Evolutionary conservation across 2,329 filamentous ascomycete genomes (phyloP).

Genomic region (Diaporthe capsici): DNA sequence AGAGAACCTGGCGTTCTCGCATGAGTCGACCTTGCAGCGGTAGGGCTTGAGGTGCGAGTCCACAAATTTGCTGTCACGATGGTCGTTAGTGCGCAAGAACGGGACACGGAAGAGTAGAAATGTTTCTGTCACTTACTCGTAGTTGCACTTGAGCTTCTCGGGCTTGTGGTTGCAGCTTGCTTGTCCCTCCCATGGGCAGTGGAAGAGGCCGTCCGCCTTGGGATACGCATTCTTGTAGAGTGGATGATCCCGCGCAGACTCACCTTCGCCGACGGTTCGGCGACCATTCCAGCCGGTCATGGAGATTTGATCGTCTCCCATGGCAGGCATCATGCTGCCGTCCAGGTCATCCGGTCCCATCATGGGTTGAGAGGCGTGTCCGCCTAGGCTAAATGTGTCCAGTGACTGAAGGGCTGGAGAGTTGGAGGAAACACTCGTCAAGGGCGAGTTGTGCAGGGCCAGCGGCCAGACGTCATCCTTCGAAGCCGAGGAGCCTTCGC

Average conservation of each 20-base stretch:
- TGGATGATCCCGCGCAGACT: conserved; percentile 75
- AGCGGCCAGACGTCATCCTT: conserved; percentile 65
- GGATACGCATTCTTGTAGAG: conserved; percentile 78
- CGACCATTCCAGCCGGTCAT: conserved; percentile 60
- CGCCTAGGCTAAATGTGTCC: conserved; percentile 39
- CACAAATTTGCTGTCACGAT: conserved; percentile 84
- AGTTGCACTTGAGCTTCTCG: conserved; percentile 98
- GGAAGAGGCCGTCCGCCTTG: conserved; percentile 84
- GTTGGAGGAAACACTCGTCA: conserved; percentile 51
- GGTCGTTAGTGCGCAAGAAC: conserved; percentile 41
- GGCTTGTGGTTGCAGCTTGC: conserved; percentile 86
- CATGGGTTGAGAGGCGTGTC: conserved; percentile 49
- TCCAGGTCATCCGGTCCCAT: conserved; percentile 56
- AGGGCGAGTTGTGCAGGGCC: conserved; percentile 57
- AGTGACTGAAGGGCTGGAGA: conserved; percentile 37
- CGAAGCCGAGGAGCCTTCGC: conserved; percentile 67
- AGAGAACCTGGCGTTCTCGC: conserved; percentile 90
- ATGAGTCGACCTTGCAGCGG: conserved; percentile 88
- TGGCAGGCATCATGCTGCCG: conserved; percentile 51
- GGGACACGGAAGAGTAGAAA: neutral
- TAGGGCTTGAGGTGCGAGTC: conserved; percentile 98
- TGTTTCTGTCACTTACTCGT: conserved; percentile 81
- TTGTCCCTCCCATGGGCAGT: conserved; percentile 88
- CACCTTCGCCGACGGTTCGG: conserved; percentile 66
- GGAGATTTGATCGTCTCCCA: conserved; percentile 55